Conservation (phyloP, 1,284 basidiomycete genomes). For the Amylostereum chailletii region DNA sequence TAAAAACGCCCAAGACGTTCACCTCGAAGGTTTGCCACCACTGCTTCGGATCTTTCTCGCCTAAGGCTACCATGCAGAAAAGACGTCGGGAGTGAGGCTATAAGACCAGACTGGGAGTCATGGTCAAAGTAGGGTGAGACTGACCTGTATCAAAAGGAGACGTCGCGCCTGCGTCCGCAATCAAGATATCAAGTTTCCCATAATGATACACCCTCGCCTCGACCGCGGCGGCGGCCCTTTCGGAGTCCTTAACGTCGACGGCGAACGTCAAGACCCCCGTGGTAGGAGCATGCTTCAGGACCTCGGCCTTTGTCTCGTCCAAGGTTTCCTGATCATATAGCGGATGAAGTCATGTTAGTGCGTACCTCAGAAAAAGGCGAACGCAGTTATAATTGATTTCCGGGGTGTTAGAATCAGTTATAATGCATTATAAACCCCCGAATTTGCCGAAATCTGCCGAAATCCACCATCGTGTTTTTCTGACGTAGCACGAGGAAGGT, state of each 20-base stretch:
- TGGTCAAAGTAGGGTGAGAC: background rate
- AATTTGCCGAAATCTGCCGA: too few species aligned
- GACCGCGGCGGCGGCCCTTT: background rate
- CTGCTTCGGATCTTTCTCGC: background rate
- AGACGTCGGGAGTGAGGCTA: background rate
- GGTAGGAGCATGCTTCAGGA: background rate
- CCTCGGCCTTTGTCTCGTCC: background rate
- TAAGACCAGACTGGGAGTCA: too few species aligned
- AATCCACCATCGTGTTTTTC: too few species aligned
- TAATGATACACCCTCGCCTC: background rate
- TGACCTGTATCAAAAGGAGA: background rate
- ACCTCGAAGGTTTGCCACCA: background rate
- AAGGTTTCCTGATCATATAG: background rate
- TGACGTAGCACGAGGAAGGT: too few species aligned
- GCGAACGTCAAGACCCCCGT: background rate
- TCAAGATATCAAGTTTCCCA: background rate
- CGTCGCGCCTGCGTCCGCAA: background rate
- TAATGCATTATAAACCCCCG: too few species aligned
- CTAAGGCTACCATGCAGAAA: background rate
- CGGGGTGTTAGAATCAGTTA: too few species aligned
- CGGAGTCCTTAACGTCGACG: background rate
- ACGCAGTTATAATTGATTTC: too few species aligned
- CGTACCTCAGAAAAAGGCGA: too few species aligned
- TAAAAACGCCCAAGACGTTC: background rate
- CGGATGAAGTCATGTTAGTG: too few species aligned